These are phyloP conservation scores for Aspergillus fumigatiaffinis DNA, from an alignment of 2,329 filamentous ascomycete species.

Conservation along the genomic window DNA sequence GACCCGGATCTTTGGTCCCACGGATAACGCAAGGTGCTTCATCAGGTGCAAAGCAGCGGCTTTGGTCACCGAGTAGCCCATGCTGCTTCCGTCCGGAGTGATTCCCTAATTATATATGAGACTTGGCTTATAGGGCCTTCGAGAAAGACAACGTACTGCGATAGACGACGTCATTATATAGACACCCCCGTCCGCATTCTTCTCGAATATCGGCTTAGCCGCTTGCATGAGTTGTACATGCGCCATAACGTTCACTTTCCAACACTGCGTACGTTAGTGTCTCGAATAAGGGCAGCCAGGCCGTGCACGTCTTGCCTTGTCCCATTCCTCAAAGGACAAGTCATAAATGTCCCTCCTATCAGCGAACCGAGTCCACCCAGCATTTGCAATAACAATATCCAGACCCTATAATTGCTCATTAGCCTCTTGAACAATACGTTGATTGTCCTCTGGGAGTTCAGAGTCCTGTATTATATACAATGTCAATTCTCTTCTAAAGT, in stretches of 20 bases:
- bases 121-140: not conserved
- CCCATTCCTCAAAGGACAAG: not conserved
- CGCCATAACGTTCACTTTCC: slow-evolving; percentile 52
- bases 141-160: not conserved
- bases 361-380: not conserved
- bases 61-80: slow-evolving; percentile 68
- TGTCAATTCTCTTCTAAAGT: not conserved
- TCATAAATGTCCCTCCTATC: not conserved
- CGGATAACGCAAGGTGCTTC: slow-evolving; percentile 43
- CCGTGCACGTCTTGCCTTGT: not conserved
- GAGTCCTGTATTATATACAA: not conserved
- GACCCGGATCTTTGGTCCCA: slow-evolving; percentile 53
- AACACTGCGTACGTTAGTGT: slow-evolving; percentile 18
- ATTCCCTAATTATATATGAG: slow-evolving; percentile 22
- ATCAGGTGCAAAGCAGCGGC: slow-evolving; percentile 61
- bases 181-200: slow-evolving; percentile 53
- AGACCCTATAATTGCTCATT: not conserved
- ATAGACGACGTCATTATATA: slow-evolving; percentile 50
- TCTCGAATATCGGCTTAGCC: slow-evolving; percentile 50
- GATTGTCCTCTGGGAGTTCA: not conserved
- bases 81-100: slow-evolving; percentile 57
- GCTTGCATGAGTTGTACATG: slow-evolving; percentile 46
- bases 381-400: not conserved
- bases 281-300: not conserved
- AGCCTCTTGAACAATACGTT: not conserved